Evolutionary conservation across 805 yeast species (phyloP).

Genomic region (Candida sithepensis): DNA sequence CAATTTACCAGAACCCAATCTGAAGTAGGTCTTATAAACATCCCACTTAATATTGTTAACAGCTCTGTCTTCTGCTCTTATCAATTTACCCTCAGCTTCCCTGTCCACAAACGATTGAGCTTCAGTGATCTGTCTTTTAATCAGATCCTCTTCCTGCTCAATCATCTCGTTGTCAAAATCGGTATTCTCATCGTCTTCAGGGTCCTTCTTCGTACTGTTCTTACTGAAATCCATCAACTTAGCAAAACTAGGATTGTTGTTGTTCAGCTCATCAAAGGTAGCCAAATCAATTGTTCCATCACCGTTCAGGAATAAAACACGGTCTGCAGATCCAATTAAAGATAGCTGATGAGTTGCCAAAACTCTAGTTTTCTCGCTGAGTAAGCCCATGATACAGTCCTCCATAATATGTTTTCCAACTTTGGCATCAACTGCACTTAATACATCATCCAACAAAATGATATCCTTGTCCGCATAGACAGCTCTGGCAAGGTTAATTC

Average conservation of each 20-base stretch:
- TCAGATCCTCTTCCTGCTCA: conserved; percentile 15
- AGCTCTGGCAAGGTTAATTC: conserved; percentile 74
- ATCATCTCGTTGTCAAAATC: conserved; percentile 7
- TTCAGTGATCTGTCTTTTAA: conserved; percentile 3
- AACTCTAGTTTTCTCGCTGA: conserved; percentile 58
- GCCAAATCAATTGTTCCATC: conserved; percentile 62
- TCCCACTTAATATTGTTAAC: conserved; percentile 37
- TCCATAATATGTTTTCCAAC: conserved; percentile 79
- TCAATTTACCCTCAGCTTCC: conserved; percentile 27
- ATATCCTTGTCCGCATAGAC: conserved; percentile 68
- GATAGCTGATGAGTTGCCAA: conserved; percentile 83
- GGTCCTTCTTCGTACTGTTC: neutral
- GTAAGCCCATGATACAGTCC: conserved; percentile 56
- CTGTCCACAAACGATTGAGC: conserved; percentile 49
- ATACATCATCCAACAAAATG: conserved; percentile 67
- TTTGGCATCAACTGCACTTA: conserved; percentile 80
- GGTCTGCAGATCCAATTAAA: conserved; percentile 62
- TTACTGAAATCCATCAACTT: conserved; percentile 43
- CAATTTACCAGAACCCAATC: conserved; percentile 56
- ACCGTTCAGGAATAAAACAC: conserved; percentile 61
- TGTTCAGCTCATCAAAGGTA: conserved; percentile 48
- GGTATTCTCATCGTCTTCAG: conserved; percentile 22
- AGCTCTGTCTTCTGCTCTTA: conserved; percentile 30
- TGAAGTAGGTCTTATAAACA: conserved; percentile 49
- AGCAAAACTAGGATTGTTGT: conserved; percentile 43